phyloP scores from a whole-genome alignment of 352 stramenopile genomes.

The Phytopythium mirpurense region DNA sequence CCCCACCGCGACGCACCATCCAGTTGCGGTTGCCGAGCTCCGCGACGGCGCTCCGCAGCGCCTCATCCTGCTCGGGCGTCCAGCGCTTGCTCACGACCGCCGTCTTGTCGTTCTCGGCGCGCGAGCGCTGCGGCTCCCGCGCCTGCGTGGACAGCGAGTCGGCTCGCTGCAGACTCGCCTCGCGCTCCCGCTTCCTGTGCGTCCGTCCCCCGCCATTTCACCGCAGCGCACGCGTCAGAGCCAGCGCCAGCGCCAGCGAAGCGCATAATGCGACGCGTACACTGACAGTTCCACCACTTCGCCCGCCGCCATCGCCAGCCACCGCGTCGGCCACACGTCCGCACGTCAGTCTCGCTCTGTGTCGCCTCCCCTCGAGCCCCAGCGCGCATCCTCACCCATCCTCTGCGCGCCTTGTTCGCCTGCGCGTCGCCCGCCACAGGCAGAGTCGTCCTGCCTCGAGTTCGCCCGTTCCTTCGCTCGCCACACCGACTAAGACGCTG shows the following conservation, averaged over 20 bases:
- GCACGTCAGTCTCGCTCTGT: neutral
- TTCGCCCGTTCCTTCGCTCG: too few relatives aligned
- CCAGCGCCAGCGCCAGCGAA: too few relatives aligned
- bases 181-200: constrained; percentile 30
- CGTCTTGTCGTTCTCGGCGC: constrained; percentile 41
- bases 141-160: constrained; percentile 12
- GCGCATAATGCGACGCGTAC: too few relatives aligned
- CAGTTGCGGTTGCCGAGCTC: constrained; percentile 85
- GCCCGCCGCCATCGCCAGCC: neutral
- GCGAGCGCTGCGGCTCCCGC: constrained; percentile 41
- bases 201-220: neutral
- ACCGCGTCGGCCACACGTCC: too few relatives aligned
- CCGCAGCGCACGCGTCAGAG: neutral
- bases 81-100: constrained; percentile 53
- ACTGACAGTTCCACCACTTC: constrained; percentile 7
- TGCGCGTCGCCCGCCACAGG: too few relatives aligned
- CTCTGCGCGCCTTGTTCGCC: too few relatives aligned
- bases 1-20: constrained; percentile 69
- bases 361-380: too few relatives aligned
- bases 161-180: constrained; percentile 11
- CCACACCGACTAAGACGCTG: too few relatives aligned
- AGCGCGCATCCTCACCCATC: too few relatives aligned
- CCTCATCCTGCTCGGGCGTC: constrained; percentile 84
- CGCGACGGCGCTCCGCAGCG: constrained; percentile 67
- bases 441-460: too few relatives aligned